phyloP scores from a whole-genome alignment of 1,284 basidiomycete genomes.

The Athelia sp. region DNA sequence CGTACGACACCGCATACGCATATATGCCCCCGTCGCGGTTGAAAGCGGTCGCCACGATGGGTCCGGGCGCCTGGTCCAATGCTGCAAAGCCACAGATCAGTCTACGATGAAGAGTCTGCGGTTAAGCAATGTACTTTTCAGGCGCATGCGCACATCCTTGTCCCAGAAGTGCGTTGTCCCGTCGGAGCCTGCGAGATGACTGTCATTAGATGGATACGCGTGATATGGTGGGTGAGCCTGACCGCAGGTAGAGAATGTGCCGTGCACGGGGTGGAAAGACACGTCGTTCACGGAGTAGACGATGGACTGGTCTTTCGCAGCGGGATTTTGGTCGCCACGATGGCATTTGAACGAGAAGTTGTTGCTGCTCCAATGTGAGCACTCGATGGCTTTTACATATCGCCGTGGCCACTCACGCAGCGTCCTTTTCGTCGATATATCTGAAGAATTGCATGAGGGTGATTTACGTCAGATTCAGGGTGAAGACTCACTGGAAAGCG shows the following conservation, averaged over 20 bases:
- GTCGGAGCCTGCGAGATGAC: conserved; percentile 50
- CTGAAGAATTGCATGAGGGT: conserved; percentile 39
- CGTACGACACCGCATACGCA: conserved; percentile 86
- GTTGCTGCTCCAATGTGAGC: conserved; percentile 36
- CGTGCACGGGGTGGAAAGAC: conserved; percentile 88
- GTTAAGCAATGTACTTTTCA: conserved; percentile 65
- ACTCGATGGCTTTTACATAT: not conserved
- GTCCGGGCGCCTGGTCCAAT: conserved; percentile 64
- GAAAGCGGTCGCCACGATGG: conserved; percentile 74
- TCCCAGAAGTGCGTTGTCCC: conserved; percentile 88
- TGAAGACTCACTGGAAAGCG: conserved; percentile 84
- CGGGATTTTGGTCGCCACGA: conserved; percentile 67
- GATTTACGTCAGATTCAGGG: not conserved
- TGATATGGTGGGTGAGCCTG: conserved; percentile 28
- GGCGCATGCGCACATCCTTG: conserved; percentile 82
- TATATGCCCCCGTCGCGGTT: conserved; percentile 85
- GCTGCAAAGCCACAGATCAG: conserved; percentile 39
- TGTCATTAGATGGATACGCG: not conserved
- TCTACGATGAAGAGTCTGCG: not conserved
- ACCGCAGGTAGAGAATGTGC: conserved; percentile 94
- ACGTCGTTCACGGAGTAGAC: conserved; percentile 93
- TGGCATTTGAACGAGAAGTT: conserved; percentile 99
- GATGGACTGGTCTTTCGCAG: conserved; percentile 68
- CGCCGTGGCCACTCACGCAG: conserved; percentile 36
- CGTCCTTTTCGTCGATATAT: conserved; percentile 79